A percentile compares a stretch with the other conserved stretches of the same genome.
Evolutionary conservation across 2,329 filamentous ascomycete genomes (phyloP).

Genomic region (Colletotrichum lentis): DNA sequence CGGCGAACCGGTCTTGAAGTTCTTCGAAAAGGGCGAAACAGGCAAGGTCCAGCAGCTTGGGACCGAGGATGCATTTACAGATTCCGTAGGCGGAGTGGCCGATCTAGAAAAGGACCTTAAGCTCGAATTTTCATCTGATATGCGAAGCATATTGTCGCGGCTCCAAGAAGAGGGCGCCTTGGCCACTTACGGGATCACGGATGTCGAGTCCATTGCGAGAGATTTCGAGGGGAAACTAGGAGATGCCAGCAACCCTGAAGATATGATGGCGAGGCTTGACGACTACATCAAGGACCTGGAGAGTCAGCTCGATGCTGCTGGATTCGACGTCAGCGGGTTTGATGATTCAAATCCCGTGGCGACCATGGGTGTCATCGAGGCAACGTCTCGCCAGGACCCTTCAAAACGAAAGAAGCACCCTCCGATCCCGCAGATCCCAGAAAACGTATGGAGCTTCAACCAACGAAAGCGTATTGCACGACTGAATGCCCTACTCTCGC

Average conservation of each 20-base stretch:
- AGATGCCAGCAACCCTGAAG: constrained; percentile 46
- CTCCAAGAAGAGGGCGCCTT: constrained; percentile 39
- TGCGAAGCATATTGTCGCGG: constrained; percentile 45
- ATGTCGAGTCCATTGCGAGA: constrained; percentile 56
- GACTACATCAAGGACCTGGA: constrained; percentile 49
- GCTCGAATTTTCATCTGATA: constrained; percentile 37
- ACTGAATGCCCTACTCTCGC: constrained; percentile 47
- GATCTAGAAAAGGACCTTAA: constrained; percentile 45
- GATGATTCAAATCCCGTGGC: constrained; percentile 33
- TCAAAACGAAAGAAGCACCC: constrained; percentile 23
- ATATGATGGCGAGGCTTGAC: constrained; percentile 47
- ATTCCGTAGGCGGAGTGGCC: constrained; percentile 48
- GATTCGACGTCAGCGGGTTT: constrained; percentile 29
- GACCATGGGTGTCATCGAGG: constrained; percentile 29
- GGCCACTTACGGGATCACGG: constrained; percentile 52
- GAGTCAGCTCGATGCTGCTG: constrained; percentile 36
- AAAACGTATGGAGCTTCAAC: constrained; percentile 49
- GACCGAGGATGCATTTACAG: constrained; percentile 52
- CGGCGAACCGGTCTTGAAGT: constrained; percentile 49
- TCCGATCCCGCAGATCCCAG: constrained; percentile 48
- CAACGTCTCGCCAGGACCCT: constrained; percentile 39
- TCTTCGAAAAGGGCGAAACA: constrained; percentile 57
- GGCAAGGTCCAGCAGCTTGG: constrained; percentile 51
- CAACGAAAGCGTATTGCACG: constrained; percentile 51
- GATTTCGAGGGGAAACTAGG: constrained; percentile 35